These are phyloP conservation scores for Tanozyma kutaoensis DNA, from an alignment of 805 yeast species.

Conservation along the genomic window DNA sequence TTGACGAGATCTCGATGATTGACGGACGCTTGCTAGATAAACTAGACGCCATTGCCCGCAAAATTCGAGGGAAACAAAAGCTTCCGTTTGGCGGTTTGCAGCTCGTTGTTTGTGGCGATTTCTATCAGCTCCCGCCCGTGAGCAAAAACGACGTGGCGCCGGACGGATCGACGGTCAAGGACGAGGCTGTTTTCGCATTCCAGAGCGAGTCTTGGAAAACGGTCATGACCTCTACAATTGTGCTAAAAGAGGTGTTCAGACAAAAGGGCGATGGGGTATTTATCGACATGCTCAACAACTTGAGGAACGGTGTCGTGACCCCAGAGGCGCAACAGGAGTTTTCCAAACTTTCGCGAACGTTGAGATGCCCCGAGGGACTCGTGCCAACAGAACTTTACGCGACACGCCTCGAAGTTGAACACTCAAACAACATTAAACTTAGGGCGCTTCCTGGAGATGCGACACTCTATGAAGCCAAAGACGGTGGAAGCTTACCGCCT, in stretches of 20 bases:
- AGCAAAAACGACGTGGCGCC: conserved; percentile 18
- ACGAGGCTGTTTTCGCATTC: conserved; percentile 47
- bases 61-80: conserved; percentile 30
- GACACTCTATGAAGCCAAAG: conserved; percentile 28
- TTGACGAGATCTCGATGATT: conserved; percentile 94
- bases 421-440: conserved; percentile 42
- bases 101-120: conserved; percentile 84
- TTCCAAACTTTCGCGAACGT: conserved; percentile 38
- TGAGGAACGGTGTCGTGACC: conserved; percentile 60
- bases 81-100: conserved; percentile 93
- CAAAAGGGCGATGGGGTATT: conserved; percentile 72
- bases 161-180: conserved; percentile 8
- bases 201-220: conserved; percentile 59
- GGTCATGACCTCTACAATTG: conserved; percentile 50
- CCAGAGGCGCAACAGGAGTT: conserved; percentile 36
- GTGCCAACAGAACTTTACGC: conserved; percentile 85
- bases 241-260: conserved; percentile 72
- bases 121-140: conserved; percentile 92
- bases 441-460: conserved; percentile 31
- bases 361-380: conserved; percentile 57
- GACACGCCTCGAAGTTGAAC: conserved; percentile 73
- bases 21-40: conserved; percentile 70
- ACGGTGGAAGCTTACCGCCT: conserved; percentile 11
- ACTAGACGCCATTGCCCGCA: conserved; percentile 55
- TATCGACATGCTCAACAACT: conserved; percentile 65